Evolutionary conservation across 192 early-diverging fungal species (phyloP).

Genomic region (Linnemannia elongata): DNA sequence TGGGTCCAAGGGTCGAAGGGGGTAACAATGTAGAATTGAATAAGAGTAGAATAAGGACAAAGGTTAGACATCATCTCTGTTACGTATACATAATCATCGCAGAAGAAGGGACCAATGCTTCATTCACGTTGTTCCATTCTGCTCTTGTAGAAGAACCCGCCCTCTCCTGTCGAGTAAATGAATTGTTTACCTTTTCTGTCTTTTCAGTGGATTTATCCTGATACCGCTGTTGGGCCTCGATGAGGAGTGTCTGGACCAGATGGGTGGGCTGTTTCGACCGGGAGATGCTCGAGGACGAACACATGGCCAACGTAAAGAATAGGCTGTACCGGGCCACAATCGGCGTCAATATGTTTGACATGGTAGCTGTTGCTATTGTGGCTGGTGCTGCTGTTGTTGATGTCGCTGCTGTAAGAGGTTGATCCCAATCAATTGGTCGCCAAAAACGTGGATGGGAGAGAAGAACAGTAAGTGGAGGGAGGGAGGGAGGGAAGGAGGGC

Average conservation of each 20-base stretch:
- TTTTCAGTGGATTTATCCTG: constrained; percentile 19
- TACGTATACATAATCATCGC: neutral
- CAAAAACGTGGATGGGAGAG: neutral
- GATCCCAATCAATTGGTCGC: neutral
- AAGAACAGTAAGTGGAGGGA: too few relatives aligned
- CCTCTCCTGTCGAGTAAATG: neutral
- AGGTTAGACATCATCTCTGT: constrained; percentile 2
- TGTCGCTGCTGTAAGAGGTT: neutral
- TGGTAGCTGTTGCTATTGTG: neutral
- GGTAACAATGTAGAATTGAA: neutral
- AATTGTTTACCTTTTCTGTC: constrained; percentile 25
- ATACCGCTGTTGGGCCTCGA: constrained; percentile 31
- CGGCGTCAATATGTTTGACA: constrained; percentile 45
- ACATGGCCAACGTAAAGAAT: constrained; percentile 53
- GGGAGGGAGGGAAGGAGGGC: neutral
- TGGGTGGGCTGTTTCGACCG: constrained; percentile 36
- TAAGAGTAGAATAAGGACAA: neutral
- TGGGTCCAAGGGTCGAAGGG: neutral
- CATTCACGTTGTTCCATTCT: neutral
- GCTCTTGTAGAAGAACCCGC: neutral
- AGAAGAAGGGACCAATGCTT: neutral
- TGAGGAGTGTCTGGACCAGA: constrained; percentile 30
- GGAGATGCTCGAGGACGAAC: constrained; percentile 29
- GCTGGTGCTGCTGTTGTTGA: too few relatives aligned
- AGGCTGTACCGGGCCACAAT: constrained; percentile 46